phyloP scores from a whole-genome alignment of 2,329 filamentous ascomycete species.

The Zarea fungicola region DNA sequence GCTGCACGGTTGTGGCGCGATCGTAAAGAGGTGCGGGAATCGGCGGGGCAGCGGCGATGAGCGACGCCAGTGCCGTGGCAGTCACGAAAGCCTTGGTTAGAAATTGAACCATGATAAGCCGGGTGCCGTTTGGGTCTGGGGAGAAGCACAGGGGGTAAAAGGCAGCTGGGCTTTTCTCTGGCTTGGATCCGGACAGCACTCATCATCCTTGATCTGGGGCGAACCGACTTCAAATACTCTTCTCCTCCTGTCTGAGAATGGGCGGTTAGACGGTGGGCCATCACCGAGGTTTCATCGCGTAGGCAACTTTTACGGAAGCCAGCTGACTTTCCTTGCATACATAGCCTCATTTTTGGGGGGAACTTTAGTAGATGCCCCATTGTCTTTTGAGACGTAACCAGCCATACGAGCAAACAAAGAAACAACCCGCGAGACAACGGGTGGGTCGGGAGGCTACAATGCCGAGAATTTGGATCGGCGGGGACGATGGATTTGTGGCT shows the following conservation, averaged over 20 bases:
- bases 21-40: not conserved
- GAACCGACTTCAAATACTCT: not conserved
- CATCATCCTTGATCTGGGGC: not conserved
- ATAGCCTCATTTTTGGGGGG: not conserved
- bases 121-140: not conserved
- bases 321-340: conserved; percentile 2
- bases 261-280: not conserved
- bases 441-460: not conserved
- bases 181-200: not conserved
- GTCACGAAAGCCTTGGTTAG: not conserved
- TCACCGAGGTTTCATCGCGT: not conserved
- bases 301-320: not conserved
- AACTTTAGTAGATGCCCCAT: no score
- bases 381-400: not conserved
- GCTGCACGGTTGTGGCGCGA: conserved; percentile 8
- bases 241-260: not conserved
- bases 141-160: not conserved
- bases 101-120: not conserved
- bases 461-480: not conserved
- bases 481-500: not conserved
- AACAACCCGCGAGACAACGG: not conserved
- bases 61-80: not conserved
- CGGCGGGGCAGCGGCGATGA: not conserved
- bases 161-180: no score
- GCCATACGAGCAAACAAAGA: not conserved